Evolutionary conservation across 495 filamentous ascomycete species (phyloP), one percentile per base, ranked within the genome.

Genomic region (Saxophila tyrrhenica): DNA sequence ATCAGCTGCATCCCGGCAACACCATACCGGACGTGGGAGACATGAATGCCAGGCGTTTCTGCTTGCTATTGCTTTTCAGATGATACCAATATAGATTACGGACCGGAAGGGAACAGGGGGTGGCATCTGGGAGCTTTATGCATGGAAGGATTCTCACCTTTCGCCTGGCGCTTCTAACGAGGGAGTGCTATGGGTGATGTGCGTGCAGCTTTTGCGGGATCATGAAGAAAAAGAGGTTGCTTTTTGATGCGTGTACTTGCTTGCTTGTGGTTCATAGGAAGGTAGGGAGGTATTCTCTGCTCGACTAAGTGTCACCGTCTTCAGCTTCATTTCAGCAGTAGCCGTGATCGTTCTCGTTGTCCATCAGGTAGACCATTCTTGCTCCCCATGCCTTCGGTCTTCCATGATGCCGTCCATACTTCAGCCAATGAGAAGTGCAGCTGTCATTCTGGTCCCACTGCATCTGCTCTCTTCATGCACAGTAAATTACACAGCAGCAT

Each of bases 41-140:
- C 49, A 21, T 21, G 13, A 51, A 32, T 9, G 32, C 19, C 10
- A 19, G 25, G 49, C 49, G 20, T n/a, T 17, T 23, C n/a, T 49
- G 48, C 49, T 21, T 42, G 47, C 17, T 51, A 25, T 23, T 39
- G 25, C 17, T 25, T 51, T 51, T 41, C 32, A 41, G 32, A 50
- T 50, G 49, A 51, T 51, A 51, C 49, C 49, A 51, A 51, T 51
- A 51, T 38, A 51, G 49, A 39, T 21, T 51, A 51, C 32, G 49
- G 47, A n/a, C n/a, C n/a, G n/a, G n/a, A n/a, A n/a, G n/a, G n/a
- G n/a, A n/a, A n/a, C n/a, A 21, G 23, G 44, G 29, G 13, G 5
- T 5, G 29, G 29, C 13, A 35, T 35, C 29, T 35, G 29, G 5
- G 29, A 13, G 29, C 5, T 5, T 13, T 35, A 35, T 35, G 29